Evolutionary conservation across 1,139 yeast species (phyloP).

Genomic region (Saccharomyces uvarum): DNA sequence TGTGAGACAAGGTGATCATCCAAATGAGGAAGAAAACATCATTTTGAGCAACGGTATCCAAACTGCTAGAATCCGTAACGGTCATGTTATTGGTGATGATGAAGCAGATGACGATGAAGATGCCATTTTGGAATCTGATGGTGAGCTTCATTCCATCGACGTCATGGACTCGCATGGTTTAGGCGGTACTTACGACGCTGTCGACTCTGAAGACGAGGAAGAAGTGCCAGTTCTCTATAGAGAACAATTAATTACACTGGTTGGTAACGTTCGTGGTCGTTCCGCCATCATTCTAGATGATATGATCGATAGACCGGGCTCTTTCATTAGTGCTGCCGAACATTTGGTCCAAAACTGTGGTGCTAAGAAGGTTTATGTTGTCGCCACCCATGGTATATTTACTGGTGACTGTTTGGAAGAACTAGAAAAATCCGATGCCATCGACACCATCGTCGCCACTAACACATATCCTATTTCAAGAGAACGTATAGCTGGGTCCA

Average conservation of each 20-base stretch:
- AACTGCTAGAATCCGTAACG: conserved; percentile 92
- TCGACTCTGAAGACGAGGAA: conserved; percentile 72
- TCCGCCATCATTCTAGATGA: conserved; percentile 93
- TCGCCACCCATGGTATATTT: conserved; percentile 94
- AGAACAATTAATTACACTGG: conserved; percentile 88
- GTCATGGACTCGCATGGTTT: conserved; percentile 43
- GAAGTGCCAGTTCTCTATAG: conserved; percentile 60
- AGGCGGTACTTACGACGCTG: conserved; percentile 80
- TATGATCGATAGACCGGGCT: conserved; percentile 90
- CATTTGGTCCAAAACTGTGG: conserved; percentile 93
- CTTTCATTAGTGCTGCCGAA: conserved; percentile 95
- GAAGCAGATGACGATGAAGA: conserved; percentile 63
- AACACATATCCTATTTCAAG: conserved; percentile 85
- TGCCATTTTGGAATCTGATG: conserved; percentile 32
- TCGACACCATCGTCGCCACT: conserved; percentile 84
- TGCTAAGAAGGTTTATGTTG: conserved; percentile 80
- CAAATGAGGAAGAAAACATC: conserved; percentile 58
- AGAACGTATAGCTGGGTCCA: conserved; percentile 47
- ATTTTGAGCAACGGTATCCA: conserved; percentile 75
- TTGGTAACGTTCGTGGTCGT: conserved; percentile 87
- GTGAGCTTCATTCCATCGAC: conserved; percentile 25
- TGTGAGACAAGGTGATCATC: conserved; percentile 40
- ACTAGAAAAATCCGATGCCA: conserved; percentile 68
- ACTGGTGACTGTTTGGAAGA: conserved; percentile 78
- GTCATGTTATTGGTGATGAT: conserved; percentile 94